Base-by-base conservation (phyloP, 495 filamentous ascomycete genomes). In the Neurospora sp. region DNA sequence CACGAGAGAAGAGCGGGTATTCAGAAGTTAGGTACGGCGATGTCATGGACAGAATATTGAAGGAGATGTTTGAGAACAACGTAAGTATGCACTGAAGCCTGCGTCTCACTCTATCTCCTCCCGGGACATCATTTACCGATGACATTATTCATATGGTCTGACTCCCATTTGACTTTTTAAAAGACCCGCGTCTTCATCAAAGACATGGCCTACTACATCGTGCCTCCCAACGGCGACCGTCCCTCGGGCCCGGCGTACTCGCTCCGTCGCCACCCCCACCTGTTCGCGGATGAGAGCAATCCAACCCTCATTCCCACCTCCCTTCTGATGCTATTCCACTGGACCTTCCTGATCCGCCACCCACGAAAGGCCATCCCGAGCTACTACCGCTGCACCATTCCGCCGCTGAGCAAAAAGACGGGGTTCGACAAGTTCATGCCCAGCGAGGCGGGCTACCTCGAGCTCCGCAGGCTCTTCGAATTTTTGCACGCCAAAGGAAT, bases 281-380 rank as follows among this genome's bases (percentile, higher is more conserved):
- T 87, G 91, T 71, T 88, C 89, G n/a, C 90, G 87, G 48, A 35
- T 35, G 31, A 74, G 61, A 88, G 92, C 76, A 98, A 98, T 79
- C 94, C 94, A 16, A 97, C 94, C 8, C 90, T 97, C 17, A 80
- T 98, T 69, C 96, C 96, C 16, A 79, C 85, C 3, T 85, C 85
- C 20, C 78, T 93, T 69, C 84, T 97, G 45, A 81, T 85, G 73
- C 79, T 86, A 70, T 98, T 97, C 84, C 93, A 97, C 77, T 97
- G 94, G 85, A 92, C 94, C n/a, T 98, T 99, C 84, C 86, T 99
- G 44, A 98, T 99, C 84, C 94, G 96, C 69, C 93, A 98, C 82
- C 96, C 96, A 39, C 89, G 91, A 70, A 86, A 84, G 79, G 92
- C 92, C 74, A 93, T 98, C 75, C 96, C 96, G 3, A 93, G 90